Conservation (phyloP, 1,139 yeast genomes). For the Wickerhamomyces sp. region DNA sequence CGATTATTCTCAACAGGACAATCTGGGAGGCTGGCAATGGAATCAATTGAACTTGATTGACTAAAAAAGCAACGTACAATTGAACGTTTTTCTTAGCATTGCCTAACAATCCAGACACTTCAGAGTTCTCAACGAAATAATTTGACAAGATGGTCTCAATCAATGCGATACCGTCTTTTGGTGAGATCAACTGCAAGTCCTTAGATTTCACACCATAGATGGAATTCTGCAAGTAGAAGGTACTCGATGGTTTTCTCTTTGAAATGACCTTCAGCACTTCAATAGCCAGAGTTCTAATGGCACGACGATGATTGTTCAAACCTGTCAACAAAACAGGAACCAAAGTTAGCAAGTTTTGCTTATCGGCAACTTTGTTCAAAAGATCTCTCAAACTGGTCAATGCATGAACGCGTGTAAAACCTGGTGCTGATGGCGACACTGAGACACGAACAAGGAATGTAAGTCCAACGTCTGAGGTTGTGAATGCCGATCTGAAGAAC, state of each 20-base stretch:
- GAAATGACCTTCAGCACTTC: conserved; percentile 30
- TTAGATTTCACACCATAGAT: conserved; percentile 44
- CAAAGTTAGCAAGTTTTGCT: conserved; percentile 34
- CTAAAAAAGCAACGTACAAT: conserved; percentile 41
- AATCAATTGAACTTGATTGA: conserved; percentile 41
- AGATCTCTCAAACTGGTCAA: conserved; percentile 34
- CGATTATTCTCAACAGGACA: conserved; percentile 33
- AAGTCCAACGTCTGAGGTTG: conserved; percentile 35
- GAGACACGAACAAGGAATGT: conserved; percentile 57
- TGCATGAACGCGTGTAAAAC: conserved; percentile 45
- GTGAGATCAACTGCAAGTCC: conserved; percentile 52
- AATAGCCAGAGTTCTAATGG: conserved; percentile 31
- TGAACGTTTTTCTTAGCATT: conserved; percentile 38
- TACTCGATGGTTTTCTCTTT: conserved; percentile 34
- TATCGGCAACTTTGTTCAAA: conserved; percentile 33
- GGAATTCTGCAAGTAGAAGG: conserved; percentile 34
- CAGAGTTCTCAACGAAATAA: conserved; percentile 40
- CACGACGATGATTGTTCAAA: conserved; percentile 33
- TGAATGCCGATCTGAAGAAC: conserved; percentile 31
- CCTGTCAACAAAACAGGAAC: conserved; percentile 39
- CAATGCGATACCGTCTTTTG: conserved; percentile 55
- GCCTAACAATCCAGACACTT: conserved; percentile 33
- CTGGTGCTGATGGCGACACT: conserved; percentile 53
- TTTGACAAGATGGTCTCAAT: conserved; percentile 40
- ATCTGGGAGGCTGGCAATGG: conserved; percentile 42